These are phyloP conservation scores for Helianthus tuberosus DNA, from an alignment of 129 eudicot genomes.

Conservation along the genomic window DNA sequence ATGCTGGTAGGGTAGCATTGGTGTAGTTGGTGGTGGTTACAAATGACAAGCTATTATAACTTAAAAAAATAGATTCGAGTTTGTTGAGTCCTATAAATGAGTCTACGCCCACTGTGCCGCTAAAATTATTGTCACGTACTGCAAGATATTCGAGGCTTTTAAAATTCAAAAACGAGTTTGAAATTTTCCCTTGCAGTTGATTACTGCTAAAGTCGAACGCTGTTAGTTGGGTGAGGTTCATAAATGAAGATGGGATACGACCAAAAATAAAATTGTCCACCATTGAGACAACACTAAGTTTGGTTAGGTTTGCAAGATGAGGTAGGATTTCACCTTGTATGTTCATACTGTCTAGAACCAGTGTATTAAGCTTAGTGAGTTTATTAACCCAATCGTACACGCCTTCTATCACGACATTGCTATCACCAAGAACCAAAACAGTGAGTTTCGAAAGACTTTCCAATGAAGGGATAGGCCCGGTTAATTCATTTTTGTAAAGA, in stretches of 20 bases:
- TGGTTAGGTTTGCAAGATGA: slow-evolving; percentile 25
- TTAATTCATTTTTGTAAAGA: background rate
- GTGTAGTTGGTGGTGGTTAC: slow-evolving; percentile 6
- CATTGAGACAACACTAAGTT: background rate
- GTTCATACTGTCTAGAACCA: background rate
- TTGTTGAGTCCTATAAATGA: slow-evolving; percentile 14
- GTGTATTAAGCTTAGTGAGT: background rate
- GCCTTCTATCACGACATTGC: background rate
- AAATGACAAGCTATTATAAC: background rate
- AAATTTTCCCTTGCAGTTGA: slow-evolving; percentile 30
- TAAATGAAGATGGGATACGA: slow-evolving; percentile 8
- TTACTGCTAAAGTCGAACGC: fast-evolving
- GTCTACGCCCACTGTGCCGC: slow-evolving; percentile 23
- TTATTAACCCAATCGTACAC: slow-evolving; percentile 7
- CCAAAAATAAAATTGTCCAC: background rate
- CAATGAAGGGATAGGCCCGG: slow-evolving; percentile 22
- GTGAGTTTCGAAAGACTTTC: slow-evolving; percentile 6
- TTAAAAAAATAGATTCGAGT: background rate
- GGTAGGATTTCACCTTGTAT: slow-evolving; percentile 27
- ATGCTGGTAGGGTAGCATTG: slow-evolving; percentile 2
- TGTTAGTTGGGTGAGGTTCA: slow-evolving; percentile 31
- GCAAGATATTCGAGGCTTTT: background rate
- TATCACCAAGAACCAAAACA: background rate
- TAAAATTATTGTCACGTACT: background rate
- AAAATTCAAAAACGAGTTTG: slow-evolving; percentile 25